phyloP scores from a whole-genome alignment of 1,284 basidiomycete species.

The Puccinia horiana region DNA sequence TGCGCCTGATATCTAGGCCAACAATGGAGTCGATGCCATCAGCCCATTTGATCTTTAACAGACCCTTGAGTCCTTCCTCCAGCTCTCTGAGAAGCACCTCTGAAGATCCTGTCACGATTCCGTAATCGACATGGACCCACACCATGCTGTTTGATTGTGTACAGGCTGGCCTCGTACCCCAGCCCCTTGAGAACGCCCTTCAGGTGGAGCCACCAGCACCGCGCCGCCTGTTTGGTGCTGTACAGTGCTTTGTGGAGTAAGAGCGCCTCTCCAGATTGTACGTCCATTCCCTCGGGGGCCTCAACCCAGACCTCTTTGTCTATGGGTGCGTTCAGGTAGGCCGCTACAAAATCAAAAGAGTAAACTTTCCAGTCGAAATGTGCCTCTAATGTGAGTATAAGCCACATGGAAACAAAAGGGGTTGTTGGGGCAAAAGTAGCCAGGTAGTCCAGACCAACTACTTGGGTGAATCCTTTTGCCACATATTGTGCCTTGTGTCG shows the following conservation, averaged over 20 bases:
- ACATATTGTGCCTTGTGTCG: background rate
- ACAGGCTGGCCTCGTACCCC: background rate
- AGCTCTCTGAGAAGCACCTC: background rate
- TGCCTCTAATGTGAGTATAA: background rate
- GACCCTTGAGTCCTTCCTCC: background rate
- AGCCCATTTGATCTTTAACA: background rate
- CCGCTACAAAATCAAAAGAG: background rate
- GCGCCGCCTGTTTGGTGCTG: background rate
- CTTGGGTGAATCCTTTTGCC: background rate
- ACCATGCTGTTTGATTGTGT: background rate
- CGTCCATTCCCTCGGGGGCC: background rate
- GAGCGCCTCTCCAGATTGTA: background rate
- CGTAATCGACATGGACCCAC: conserved; percentile 4
- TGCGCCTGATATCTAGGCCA: background rate
- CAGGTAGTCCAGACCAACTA: background rate
- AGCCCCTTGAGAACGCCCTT: background rate
- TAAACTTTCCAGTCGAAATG: background rate
- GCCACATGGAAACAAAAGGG: background rate
- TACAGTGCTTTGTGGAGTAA: background rate
- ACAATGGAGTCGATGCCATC: background rate
- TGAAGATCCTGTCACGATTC: background rate
- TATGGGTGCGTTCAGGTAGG: background rate
- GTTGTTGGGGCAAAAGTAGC: background rate
- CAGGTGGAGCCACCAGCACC: background rate
- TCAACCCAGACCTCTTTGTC: background rate